phyloP scores from a whole-genome alignment of 371 early-diverging fungal species.

The Rhizopus delemar region DNA sequence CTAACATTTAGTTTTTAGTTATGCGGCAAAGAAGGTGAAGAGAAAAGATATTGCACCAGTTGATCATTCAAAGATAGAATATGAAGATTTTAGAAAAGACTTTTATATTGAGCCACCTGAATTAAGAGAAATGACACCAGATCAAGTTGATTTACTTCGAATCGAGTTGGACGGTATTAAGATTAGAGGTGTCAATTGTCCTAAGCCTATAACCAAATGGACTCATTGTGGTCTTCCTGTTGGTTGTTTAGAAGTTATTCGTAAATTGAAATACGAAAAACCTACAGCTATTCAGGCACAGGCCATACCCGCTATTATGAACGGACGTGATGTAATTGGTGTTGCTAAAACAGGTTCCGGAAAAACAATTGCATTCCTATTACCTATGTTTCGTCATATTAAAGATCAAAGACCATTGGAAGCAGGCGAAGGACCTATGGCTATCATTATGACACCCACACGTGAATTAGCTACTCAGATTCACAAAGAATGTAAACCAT shows the following conservation, averaged over 20 bases:
- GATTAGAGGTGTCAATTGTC: constrained; percentile 84
- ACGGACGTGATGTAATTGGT: constrained; percentile 97
- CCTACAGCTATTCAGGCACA: constrained; percentile 98
- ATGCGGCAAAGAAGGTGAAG: constrained; percentile 83
- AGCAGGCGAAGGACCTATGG: constrained; percentile 90
- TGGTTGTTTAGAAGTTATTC: constrained; percentile 74
- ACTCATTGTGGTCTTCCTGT: constrained; percentile 90
- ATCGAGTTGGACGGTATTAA: constrained; percentile 92
- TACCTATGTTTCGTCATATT: constrained; percentile 97
- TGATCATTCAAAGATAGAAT: constrained; percentile 85
- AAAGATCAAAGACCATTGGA: constrained; percentile 91
- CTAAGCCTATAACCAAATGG: constrained; percentile 95
- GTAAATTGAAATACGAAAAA: constrained; percentile 78
- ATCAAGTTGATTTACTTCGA: constrained; percentile 83
- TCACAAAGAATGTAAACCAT: constrained; percentile 88
- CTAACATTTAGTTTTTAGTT: constrained; percentile 25
- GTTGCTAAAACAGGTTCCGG: constrained; percentile 99
- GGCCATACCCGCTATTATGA: constrained; percentile 96
- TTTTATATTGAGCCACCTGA: constrained; percentile 97
- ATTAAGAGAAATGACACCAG: constrained; percentile 75
- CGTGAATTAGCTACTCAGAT: constrained; percentile 99
- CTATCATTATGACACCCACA: constrained; percentile 98
- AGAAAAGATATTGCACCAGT: constrained; percentile 91
- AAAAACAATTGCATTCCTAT: constrained; percentile 94
- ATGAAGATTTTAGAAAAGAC: constrained; percentile 90